A percentile compares a stretch with the other conserved stretches of the same genome.
Evolutionary conservation across 805 yeast genomes (phyloP).

Genomic region (Candida pseudofarinosa): DNA sequence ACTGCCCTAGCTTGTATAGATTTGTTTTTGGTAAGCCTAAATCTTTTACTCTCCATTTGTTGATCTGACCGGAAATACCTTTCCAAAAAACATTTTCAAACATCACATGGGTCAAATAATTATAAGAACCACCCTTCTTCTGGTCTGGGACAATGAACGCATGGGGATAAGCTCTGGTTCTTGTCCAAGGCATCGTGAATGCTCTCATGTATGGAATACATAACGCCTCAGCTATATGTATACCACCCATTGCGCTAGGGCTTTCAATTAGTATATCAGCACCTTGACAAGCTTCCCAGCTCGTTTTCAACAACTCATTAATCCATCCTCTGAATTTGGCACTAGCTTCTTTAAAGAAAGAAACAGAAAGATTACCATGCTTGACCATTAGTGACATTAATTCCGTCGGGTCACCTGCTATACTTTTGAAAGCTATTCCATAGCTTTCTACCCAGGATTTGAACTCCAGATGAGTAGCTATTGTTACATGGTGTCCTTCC

Average conservation of each 20-base stretch:
- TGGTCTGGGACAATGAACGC: slow-evolving; percentile 94
- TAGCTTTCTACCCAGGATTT: slow-evolving; percentile 65
- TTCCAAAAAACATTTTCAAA: slow-evolving; percentile 93
- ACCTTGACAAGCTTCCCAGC: slow-evolving; percentile 86
- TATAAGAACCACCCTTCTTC: slow-evolving; percentile 88
- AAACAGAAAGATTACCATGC: slow-evolving; percentile 82
- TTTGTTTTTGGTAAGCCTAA: slow-evolving; percentile 66
- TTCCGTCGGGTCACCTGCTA: slow-evolving; percentile 93
- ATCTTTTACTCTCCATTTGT: slow-evolving; percentile 75
- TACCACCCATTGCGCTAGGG: slow-evolving; percentile 95
- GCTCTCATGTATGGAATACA: slow-evolving; percentile 90
- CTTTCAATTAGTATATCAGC: slow-evolving; percentile 85
- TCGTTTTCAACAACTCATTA: slow-evolving; percentile 57
- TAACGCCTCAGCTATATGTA: slow-evolving; percentile 91
- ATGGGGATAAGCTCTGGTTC: slow-evolving; percentile 94
- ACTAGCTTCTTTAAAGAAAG: slow-evolving; percentile 80
- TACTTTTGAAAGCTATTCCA: slow-evolving; percentile 63
- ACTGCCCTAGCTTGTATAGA: slow-evolving; percentile 66
- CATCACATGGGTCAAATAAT: slow-evolving; percentile 86
- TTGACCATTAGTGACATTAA: slow-evolving; percentile 89
- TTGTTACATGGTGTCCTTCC: slow-evolving; percentile 82
- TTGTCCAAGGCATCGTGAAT: slow-evolving; percentile 98
- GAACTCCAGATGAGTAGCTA: slow-evolving; percentile 85
- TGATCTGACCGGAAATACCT: slow-evolving; percentile 83
- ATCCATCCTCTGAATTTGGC: slow-evolving; percentile 81